These are phyloP conservation scores for Rubroboletus satanas DNA, from an alignment of 768 basidiomycete genomes.

Conservation along the genomic window DNA sequence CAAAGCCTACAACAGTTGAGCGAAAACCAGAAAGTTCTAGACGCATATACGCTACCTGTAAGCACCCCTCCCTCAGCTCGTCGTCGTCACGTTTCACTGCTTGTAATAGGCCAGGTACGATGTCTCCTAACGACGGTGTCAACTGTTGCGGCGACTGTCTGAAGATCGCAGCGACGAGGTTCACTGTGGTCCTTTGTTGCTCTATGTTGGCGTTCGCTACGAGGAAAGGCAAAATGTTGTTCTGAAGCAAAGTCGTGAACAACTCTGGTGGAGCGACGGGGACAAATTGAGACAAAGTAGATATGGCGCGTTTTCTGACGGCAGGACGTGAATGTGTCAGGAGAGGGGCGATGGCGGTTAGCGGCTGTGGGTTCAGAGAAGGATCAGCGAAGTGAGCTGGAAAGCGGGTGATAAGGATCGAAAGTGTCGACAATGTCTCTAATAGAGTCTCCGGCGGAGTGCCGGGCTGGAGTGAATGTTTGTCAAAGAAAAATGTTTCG, in stretches of 20 bases:
- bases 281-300: conserved; percentile 80
- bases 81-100: conserved; percentile 74
- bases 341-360: conserved; percentile 65
- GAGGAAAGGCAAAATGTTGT: conserved; percentile 59
- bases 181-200: conserved; percentile 73
- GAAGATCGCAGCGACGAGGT: conserved; percentile 75
- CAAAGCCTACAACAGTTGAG: conserved; percentile 48
- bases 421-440: conserved; percentile 80
- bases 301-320: conserved; percentile 89
- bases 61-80: conserved; percentile 73
- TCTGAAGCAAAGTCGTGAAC: conserved; percentile 57
- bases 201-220: conserved; percentile 50
- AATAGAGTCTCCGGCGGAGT: conserved; percentile 79
- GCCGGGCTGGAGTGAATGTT: conserved; percentile 40
- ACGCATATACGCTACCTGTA: conserved; percentile 51
- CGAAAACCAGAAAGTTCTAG: background rate
- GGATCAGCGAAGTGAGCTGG: conserved; percentile 60
- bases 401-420: conserved; percentile 85
- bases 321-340: conserved; percentile 76
- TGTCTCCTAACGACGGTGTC: conserved; percentile 52
- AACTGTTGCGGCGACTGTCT: conserved; percentile 69
- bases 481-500: conserved; percentile 3
- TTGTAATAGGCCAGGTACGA: conserved; percentile 69
- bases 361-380: conserved; percentile 52
- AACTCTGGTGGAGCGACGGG: conserved; percentile 63